Evolutionary conservation across 257 asterid genomes (phyloP).

Genomic region (Paraleonurus japonicus): DNA sequence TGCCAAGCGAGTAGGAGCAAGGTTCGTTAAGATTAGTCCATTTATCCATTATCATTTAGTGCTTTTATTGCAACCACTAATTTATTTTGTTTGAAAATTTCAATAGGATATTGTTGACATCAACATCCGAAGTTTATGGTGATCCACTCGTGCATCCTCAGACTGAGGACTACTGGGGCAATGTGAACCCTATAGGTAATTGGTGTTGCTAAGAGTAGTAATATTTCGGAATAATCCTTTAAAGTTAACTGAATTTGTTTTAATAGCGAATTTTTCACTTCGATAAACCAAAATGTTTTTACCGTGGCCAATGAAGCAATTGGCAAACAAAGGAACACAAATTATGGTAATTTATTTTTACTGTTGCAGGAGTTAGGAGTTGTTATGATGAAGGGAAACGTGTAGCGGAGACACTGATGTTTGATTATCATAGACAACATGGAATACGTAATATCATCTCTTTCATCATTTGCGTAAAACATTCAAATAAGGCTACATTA

Average conservation of each 20-base stretch:
- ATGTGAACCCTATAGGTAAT: conserved; percentile 96
- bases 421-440: conserved; percentile 95
- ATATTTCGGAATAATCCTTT: neutral
- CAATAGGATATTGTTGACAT: conserved; percentile 82
- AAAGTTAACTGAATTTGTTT: neutral
- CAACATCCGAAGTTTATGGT: conserved; percentile 96
- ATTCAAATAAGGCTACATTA: neutral
- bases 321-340: neutral
- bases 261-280: too few relatives aligned
- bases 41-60: neutral
- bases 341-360: neutral
- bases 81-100: neutral
- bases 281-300: neutral
- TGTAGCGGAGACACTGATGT: conserved; percentile 97
- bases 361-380: conserved; percentile 84
- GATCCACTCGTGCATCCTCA: conserved; percentile 98
- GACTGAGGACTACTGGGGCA: conserved; percentile 97
- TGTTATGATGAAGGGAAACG: conserved; percentile 96
- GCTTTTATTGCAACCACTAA: neutral
- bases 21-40: conserved; percentile 40
- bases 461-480: neutral
- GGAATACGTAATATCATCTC: conserved; percentile 62
- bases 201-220: neutral
- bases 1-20: conserved; percentile 98
- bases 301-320: neutral